These are phyloP conservation scores for Populus hybrid DNA, from an alignment of 441 rosid species.

Conservation along the genomic window DNA sequence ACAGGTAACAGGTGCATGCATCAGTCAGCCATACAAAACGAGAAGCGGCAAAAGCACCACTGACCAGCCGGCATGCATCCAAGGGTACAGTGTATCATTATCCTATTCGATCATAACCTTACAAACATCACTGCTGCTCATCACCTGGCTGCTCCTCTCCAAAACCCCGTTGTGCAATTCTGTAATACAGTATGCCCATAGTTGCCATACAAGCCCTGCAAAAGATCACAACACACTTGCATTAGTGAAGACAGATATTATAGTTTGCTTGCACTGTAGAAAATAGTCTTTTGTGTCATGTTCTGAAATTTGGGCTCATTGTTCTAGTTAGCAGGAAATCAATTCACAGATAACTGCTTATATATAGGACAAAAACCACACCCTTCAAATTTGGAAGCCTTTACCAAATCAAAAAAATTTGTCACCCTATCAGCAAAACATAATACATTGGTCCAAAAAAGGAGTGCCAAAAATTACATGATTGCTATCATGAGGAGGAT, in stretches of 20 bases:
- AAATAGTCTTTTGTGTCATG: neutral
- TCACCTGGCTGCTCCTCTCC: slow-evolving; percentile 49
- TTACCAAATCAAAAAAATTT: neutral
- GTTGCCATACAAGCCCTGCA: slow-evolving; percentile 99
- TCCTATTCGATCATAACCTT: slow-evolving; percentile 10
- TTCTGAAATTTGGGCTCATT: neutral
- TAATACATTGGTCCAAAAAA: neutral
- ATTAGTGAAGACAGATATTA: slow-evolving; percentile 5
- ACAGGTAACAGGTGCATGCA: neutral
- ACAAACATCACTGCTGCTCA: slow-evolving; percentile 48
- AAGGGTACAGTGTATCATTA: slow-evolving; percentile 10
- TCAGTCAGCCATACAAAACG: neutral
- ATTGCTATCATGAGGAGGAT: slow-evolving; percentile 84
- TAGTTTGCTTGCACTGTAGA: neutral
- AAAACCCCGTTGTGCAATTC: slow-evolving; percentile 77
- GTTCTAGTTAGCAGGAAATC: neutral
- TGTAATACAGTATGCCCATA: slow-evolving; percentile 89
- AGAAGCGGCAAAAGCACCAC: slow-evolving; percentile 9
- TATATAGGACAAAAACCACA: neutral
- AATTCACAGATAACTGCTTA: neutral
- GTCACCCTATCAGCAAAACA: neutral
- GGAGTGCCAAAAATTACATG: slow-evolving; percentile 52
- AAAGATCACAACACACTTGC: neutral
- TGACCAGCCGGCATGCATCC: neutral
- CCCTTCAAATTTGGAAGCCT: neutral